A percentile compares a stretch with the other conserved stretches of the same genome.
Evolutionary conservation across 1,139 yeast species (phyloP).

Genomic region (Geotrichum europaeum): DNA sequence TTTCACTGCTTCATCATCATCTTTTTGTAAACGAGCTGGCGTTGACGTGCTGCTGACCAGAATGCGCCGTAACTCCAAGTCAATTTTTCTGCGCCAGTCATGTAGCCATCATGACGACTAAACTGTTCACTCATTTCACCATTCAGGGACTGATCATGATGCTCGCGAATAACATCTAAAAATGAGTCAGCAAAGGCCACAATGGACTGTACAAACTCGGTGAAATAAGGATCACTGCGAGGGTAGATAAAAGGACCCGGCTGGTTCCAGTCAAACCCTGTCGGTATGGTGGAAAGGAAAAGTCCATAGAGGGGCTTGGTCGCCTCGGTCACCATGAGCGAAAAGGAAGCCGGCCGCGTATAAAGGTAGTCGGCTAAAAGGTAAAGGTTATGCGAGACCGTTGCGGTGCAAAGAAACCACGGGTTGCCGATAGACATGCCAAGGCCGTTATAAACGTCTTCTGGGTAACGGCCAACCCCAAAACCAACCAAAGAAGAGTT

Average conservation of each 20-base stretch:
- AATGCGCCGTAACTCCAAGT: conserved; percentile 91
- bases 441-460: conserved; percentile 81
- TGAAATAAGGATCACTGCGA: conserved; percentile 20
- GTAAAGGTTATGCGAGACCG: conserved; percentile 60
- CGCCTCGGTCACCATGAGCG: conserved; percentile 30
- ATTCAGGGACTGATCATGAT: conserved; percentile 47
- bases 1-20: neutral
- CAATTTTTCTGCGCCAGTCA: conserved; percentile 81
- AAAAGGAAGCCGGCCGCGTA: conserved; percentile 32
- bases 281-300: conserved; percentile 15
- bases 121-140: conserved; percentile 89
- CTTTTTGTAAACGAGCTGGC: conserved; percentile 13
- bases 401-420: conserved; percentile 85
- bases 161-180: conserved; percentile 61
- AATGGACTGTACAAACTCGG: conserved; percentile 21
- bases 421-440: conserved; percentile 84
- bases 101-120: conserved; percentile 68
- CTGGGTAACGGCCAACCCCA: conserved; percentile 89
- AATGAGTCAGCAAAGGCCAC: conserved; percentile 64
- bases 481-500: conserved; percentile 42
- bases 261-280: conserved; percentile 13
- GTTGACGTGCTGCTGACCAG: conserved; percentile 55
- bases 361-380: conserved; percentile 35
- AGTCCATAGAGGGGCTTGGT: conserved; percentile 26
- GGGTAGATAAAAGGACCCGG: neutral